Evolutionary conservation across 176 grass and related monocot genomes (phyloP).

Genomic region (Zea luxurians): DNA sequence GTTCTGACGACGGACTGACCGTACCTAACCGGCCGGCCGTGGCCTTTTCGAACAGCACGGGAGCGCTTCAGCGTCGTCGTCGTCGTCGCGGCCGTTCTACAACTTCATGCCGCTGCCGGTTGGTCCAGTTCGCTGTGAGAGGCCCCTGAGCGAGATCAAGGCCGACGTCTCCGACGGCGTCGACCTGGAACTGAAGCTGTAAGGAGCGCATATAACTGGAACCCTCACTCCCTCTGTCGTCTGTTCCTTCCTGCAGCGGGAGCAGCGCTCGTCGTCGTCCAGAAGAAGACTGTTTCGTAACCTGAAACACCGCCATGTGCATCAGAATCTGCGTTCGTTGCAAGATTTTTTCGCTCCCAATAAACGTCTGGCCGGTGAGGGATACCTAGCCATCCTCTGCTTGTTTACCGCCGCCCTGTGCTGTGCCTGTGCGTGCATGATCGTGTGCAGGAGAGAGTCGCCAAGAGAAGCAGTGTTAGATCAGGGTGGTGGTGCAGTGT

Average conservation of each 20-base stretch:
- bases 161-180: conserved; percentile 40
- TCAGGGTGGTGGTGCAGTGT: background rate
- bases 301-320: conserved; percentile 1
- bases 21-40: conserved; percentile 14
- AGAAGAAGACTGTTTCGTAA: conserved; percentile 14
- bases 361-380: conserved; percentile 8
- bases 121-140: conserved; percentile 46
- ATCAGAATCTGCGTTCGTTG: background rate
- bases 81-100: conserved; percentile 45
- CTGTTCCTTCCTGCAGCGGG: background rate
- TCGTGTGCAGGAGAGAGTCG: too few relatives aligned
- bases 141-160: conserved; percentile 35
- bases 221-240: background rate
- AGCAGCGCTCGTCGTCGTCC: background rate
- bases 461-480: too few relatives aligned
- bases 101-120: conserved; percentile 53
- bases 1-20: background rate
- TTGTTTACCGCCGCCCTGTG: too few relatives aligned
- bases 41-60: conserved; percentile 13
- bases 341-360: conserved; percentile 28
- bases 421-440: too few relatives aligned
- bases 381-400: too few relatives aligned
- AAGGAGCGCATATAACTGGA: conserved; percentile 14
- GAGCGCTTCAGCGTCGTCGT: conserved; percentile 12
- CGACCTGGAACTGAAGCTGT: conserved; percentile 75